Conservation (phyloP, 73 alveolate species). For the Tetrahymena thermophila region DNA sequence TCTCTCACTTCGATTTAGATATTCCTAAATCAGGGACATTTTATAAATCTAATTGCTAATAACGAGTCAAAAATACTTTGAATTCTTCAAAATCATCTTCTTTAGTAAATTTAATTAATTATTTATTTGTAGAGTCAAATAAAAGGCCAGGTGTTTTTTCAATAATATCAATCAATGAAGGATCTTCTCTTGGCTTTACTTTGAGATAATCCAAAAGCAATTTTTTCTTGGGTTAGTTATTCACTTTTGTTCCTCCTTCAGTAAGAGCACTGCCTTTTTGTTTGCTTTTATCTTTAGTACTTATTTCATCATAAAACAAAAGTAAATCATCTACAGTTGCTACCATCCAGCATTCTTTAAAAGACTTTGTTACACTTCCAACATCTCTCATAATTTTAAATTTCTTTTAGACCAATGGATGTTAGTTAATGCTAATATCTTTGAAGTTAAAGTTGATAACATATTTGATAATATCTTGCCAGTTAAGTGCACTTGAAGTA, state of each 20-base stretch:
- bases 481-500: neutral
- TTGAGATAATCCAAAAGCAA: neutral
- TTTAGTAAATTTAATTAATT: neutral
- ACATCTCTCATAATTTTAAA: neutral
- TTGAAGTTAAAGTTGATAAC: neutral
- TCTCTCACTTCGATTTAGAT: neutral
- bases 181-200: neutral
- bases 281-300: neutral
- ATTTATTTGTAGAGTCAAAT: neutral
- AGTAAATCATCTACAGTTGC: neutral
- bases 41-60: neutral
- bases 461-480: neutral
- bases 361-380: neutral
- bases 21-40: neutral
- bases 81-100: neutral
- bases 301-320: neutral
- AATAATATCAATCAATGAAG: neutral
- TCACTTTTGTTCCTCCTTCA: neutral
- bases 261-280: neutral
- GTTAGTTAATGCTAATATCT: neutral
- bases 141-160: neutral
- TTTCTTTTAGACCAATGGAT: neutral
- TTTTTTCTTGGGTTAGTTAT: neutral
- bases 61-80: neutral
- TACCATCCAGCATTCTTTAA: neutral